Evolutionary conservation across 257 asterid species (phyloP), one percentile per base, ranked within the genome.

Genomic region (Solanum chmielewskii): DNA sequence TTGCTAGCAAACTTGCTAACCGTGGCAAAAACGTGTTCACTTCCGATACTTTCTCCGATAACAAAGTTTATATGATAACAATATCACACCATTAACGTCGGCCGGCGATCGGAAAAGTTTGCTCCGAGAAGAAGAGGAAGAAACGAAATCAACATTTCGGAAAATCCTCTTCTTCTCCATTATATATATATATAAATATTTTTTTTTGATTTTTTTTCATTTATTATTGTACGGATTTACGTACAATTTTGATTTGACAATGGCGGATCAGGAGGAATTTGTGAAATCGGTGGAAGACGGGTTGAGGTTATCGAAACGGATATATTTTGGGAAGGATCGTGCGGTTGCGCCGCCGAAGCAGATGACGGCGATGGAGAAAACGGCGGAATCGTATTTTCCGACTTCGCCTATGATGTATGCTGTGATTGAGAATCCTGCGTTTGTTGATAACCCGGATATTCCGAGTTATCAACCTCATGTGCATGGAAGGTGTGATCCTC

Each of bases 381-480:
- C 91, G 59, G 84, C 89, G 21, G 76, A 85, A 52, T 88, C 92
- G 3, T 92, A 85, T 84, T 87, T 94, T 33, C 99, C 99, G 1
- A 52, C 92, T 5, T 91, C 99, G 2, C 95, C 97, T 1, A 97
- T 95, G 99, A 73, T 96, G 25, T 97, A 97, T 90, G 99, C 99
- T 47, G 95, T 96, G 76, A 90, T 97, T 9, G 76, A 84, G 59
- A 92, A 97, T 84, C 99, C 99, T 10, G 91, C 95, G 33, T 87
- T 94, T 56, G 99, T 96, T 15, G 99, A 97, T 90, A 39, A 75
- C 44, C 98, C 99, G 9, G 99, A 97, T 89, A 92, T 94, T 75
- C 99, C 99, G 25, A 96, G 99, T 93, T 97, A 97, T 89, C 99
- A 97, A 95, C 99, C 99, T 76, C 94, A 97, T 91, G 99, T 97